Evolutionary conservation across 78 protist genomes (phyloP), one percentile per base, ranked within the genome.

Genomic region (Dictyostelium discoideum): DNA sequence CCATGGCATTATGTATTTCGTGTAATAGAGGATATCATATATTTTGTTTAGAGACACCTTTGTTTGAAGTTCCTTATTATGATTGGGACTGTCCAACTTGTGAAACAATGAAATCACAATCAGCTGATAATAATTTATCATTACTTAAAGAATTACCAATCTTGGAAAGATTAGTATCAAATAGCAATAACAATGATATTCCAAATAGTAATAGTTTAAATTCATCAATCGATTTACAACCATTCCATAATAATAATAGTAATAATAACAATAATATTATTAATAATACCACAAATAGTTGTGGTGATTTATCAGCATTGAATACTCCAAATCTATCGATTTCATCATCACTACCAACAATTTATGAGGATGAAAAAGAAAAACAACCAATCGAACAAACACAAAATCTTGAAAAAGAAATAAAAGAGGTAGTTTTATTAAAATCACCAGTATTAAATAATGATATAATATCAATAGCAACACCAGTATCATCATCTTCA

Each of bases 1-100:
- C 80, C 29, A 79, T 89, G 39, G 76, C 84, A 26, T 67, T 81
- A 22, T 89, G 94, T 48, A 60, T 54, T 24, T 67, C 65, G 3
- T 89, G 94, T 67, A 40, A 40, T 46, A 39, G 73, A 57, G 86
- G 87, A 11, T 89, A 79, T 46, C 94, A 89, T 81, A 80, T 79
- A 26, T 57, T 79, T 80, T 89, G 94, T 89, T 65, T 89, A 11
- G 32, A 63, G 8, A 39, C 79, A 26, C 94, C 86, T 24, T 67
- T 89, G 9, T 20, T 13, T 18, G 94, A 89, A 26, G 78, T 89
- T 18, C 87, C 94, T 1, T 7, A 54, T 42, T 14, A 63, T 32
- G 77, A 78, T 50, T 89, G 94, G 94, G 80, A 89, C 18, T 89
- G 94, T 13, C 24, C 7, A 29, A 44, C 14, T 39, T 89, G 94